Percentiles rank a stretch among this genome's conserved stretches.
Conservation (phyloP, 176 grass and related monocot genomes). For the Microstegium vimineum region DNA sequence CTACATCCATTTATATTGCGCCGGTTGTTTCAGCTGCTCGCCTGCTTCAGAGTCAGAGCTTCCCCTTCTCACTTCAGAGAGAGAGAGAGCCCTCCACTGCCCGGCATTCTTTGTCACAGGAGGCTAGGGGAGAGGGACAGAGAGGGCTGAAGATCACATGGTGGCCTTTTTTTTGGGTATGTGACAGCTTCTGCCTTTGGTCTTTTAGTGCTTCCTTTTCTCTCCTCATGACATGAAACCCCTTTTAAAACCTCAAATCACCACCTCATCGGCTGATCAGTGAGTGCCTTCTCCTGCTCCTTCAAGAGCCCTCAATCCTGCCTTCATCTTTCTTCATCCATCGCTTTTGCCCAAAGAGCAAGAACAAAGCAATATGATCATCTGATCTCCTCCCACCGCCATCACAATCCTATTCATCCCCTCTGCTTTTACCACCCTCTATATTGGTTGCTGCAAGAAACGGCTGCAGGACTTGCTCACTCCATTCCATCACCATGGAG, state of each 20-base stretch:
- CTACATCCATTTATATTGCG: slow-evolving; percentile 43
- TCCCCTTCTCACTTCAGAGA: background rate
- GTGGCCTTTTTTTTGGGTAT: slow-evolving; percentile 52
- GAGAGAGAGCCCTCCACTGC: background rate
- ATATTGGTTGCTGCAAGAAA: slow-evolving; percentile 25
- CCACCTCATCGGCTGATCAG: background rate
- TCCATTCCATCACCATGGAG: slow-evolving; percentile 80
- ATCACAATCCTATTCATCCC: slow-evolving; percentile 12
- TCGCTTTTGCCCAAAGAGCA: slow-evolving; percentile 24
- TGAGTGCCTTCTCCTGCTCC: slow-evolving; percentile 32
- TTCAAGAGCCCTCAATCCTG: slow-evolving; percentile 29
- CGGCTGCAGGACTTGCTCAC: slow-evolving; percentile 36
- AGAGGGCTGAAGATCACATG: slow-evolving; percentile 62
- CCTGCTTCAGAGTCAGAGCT: slow-evolving; percentile 17
- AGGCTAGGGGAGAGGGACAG: slow-evolving; percentile 35
- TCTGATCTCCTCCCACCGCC: slow-evolving; percentile 27
- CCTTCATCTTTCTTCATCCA: slow-evolving; percentile 32
- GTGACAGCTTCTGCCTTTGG: slow-evolving; percentile 50
- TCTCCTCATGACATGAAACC: slow-evolving; percentile 49
- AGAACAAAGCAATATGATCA: slow-evolving; percentile 35
- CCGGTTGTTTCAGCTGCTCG: slow-evolving; percentile 33
- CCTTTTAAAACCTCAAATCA: slow-evolving; percentile 47
- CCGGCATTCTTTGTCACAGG: slow-evolving; percentile 18
- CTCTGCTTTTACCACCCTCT: background rate
- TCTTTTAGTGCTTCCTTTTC: slow-evolving; percentile 51